Percentiles rank a stretch among this genome's conserved stretches.
These are phyloP conservation scores for Trichopus zeylanicus DNA, from an alignment of 116 monocot genomes.

Conservation along the genomic window DNA sequence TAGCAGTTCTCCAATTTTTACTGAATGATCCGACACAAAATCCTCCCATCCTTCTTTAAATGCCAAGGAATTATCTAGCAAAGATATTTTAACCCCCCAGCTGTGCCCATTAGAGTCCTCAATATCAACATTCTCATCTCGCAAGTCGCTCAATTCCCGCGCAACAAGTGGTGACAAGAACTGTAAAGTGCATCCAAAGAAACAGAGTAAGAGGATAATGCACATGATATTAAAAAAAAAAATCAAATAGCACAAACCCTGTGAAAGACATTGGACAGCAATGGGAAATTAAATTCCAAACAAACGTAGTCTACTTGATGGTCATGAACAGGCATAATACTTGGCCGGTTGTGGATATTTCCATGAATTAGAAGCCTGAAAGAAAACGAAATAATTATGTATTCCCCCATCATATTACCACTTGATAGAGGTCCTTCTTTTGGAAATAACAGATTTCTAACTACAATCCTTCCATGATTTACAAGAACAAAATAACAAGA, in stretches of 20 bases:
- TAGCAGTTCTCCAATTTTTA: constrained; percentile 24
- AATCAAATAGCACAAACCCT: not conserved
- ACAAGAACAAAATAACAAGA: no score
- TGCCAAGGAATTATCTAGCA: constrained; percentile 20
- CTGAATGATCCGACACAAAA: constrained; percentile 24
- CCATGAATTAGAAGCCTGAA: no score
- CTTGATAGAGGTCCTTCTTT: no score
- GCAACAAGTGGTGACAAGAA: constrained; percentile 25
- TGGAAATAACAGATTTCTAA: no score
- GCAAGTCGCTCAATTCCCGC: constrained; percentile 6
- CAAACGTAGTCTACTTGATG: not conserved
- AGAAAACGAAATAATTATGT: no score
- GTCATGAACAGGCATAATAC: no score
- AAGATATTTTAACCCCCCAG: constrained; percentile 18
- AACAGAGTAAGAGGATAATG: not conserved
- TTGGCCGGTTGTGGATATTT: no score
- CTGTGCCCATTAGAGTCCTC: constrained; percentile 14
- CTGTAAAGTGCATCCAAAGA: constrained; percentile 10
- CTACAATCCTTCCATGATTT: no score
- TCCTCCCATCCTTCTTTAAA: constrained; percentile 32
- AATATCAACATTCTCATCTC: constrained; percentile 8
- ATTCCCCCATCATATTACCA: no score
- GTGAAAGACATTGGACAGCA: no score
- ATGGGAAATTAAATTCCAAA: not conserved
- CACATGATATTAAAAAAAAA: not conserved